These are phyloP conservation scores for Lipomyces oligophaga DNA, from an alignment of 805 yeast species.

Conservation along the genomic window DNA sequence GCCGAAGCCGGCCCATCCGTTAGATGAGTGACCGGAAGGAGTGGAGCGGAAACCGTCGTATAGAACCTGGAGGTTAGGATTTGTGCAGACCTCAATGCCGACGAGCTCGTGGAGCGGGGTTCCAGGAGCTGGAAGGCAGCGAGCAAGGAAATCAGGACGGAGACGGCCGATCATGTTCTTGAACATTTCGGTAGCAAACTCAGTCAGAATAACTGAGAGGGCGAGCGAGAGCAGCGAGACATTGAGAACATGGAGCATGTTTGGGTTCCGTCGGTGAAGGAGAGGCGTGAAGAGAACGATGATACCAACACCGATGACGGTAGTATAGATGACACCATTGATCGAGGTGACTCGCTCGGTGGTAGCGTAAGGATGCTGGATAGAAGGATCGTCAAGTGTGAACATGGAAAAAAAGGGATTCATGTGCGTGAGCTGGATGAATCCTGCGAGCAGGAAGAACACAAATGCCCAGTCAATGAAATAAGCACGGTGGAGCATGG, in stretches of 20 bases:
- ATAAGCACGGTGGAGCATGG: slow-evolving; percentile 19
- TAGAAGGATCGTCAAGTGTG: slow-evolving; percentile 66
- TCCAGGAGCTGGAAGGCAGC: slow-evolving; percentile 65
- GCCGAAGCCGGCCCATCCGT: slow-evolving; percentile 50
- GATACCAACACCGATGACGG: slow-evolving; percentile 23
- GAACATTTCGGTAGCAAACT: slow-evolving; percentile 62
- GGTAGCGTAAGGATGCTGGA: slow-evolving; percentile 78
- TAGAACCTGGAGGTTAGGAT: slow-evolving; percentile 34
- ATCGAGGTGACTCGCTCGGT: slow-evolving; percentile 63
- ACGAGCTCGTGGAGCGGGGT: slow-evolving; percentile 47
- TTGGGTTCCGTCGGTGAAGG: slow-evolving; percentile 27
- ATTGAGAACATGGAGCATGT: slow-evolving; percentile 26
- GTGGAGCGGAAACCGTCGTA: slow-evolving; percentile 55
- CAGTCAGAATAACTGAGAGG: slow-evolving; percentile 26
- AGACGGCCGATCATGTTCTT: slow-evolving; percentile 87
- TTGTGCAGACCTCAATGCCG: slow-evolving; percentile 41
- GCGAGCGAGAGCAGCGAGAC: slow-evolving; percentile 28
- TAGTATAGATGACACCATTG: slow-evolving; percentile 25
- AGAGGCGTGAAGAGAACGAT: slow-evolving; percentile 26
- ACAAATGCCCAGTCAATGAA: slow-evolving; percentile 25
- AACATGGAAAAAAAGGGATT: slow-evolving; percentile 42
- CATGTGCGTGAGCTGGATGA: slow-evolving; percentile 25
- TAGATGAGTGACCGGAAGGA: slow-evolving; percentile 60
- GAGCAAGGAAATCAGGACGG: slow-evolving; percentile 86
- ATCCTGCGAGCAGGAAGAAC: slow-evolving; percentile 21